Percentiles rank a stretch among this genome's conserved stretches.
phyloP scores from a whole-genome alignment of 2,329 filamentous ascomycete genomes.

The Neofusicoccum sp. region DNA sequence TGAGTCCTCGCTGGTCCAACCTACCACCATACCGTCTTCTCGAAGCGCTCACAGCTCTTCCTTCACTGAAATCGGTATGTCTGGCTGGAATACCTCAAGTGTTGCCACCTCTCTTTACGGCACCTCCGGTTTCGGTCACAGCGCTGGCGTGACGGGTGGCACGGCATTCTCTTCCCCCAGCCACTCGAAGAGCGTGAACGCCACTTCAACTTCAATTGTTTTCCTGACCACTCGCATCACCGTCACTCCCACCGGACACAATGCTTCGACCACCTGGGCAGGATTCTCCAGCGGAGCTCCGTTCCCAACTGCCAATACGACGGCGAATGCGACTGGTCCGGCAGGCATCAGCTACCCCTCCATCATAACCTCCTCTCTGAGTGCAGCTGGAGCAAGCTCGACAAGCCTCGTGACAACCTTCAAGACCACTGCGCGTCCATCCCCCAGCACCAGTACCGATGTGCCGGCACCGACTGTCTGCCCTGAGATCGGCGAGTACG shows the following conservation, averaged over 20 bases:
- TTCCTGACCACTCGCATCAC: not conserved
- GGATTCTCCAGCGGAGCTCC: no score
- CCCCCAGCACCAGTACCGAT: not conserved
- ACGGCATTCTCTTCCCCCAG: not conserved
- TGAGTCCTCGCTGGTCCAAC: not conserved
- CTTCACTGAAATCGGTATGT: not conserved
- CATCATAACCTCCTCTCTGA: no score
- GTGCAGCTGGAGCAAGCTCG: no score
- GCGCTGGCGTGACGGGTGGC: not conserved
- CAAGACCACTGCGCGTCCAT: not conserved
- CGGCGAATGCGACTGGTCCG: no score
- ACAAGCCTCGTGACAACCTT: not conserved
- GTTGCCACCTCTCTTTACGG: not conserved
- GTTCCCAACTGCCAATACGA: no score
- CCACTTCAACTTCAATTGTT: no score
- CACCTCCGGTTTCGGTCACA: not conserved
- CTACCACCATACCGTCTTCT: not conserved
- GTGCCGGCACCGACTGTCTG: not conserved
- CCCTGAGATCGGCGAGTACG: conserved; percentile 41
- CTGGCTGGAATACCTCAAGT: not conserved
- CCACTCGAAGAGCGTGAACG: not conserved
- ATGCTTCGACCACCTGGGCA: not conserved
- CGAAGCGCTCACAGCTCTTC: not conserved
- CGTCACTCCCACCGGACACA: not conserved
- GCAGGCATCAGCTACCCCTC: no score